A percentile compares a stretch with the other conserved stretches of the same genome.
phyloP scores from a whole-genome alignment of 163 green algal species.

The Volvox carteri region DNA sequence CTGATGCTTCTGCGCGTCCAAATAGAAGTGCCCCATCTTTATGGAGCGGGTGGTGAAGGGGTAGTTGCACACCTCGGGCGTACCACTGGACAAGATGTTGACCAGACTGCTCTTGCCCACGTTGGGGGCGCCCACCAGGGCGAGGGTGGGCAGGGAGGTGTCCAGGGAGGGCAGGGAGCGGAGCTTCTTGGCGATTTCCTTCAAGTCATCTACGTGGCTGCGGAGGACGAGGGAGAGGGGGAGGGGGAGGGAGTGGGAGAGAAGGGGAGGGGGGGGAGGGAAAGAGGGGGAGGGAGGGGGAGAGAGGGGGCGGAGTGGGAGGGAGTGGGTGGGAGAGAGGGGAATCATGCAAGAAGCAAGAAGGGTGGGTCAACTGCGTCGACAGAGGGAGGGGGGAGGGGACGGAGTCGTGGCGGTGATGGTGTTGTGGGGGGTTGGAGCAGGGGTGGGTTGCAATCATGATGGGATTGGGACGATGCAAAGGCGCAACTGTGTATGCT shows the following conservation, averaged over 20 bases:
- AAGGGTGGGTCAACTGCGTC: no score
- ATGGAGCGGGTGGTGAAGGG: slow-evolving; percentile 98
- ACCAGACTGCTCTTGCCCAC: slow-evolving; percentile 97
- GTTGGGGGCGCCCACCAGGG: slow-evolving; percentile 97
- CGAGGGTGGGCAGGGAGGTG: slow-evolving; percentile 86
- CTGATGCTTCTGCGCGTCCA: slow-evolving; percentile 88
- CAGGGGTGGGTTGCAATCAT: no score
- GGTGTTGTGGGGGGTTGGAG: no score
- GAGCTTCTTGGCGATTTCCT: slow-evolving; percentile 74
- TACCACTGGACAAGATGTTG: slow-evolving; percentile 83
- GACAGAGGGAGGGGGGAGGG: no score
- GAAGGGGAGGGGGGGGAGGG: not conserved
- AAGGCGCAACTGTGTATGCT: no score
- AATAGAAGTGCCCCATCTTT: slow-evolving; percentile 98
- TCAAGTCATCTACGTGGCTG: slow-evolving; percentile 84
- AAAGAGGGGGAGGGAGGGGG: not conserved
- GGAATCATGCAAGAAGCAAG: no score
- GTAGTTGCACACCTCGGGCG: slow-evolving; percentile 96
- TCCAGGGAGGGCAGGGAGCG: slow-evolving; percentile 92
- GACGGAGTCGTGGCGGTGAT: no score
- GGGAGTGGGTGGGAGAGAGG: no score
- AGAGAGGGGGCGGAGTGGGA: not conserved
- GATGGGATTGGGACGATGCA: no score
- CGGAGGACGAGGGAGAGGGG: not conserved
- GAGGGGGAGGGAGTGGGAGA: not conserved